Evolutionary conservation across 805 yeast species (phyloP), one percentile per base, ranked within the genome.

Genomic region (Yarrowia keelungensis): DNA sequence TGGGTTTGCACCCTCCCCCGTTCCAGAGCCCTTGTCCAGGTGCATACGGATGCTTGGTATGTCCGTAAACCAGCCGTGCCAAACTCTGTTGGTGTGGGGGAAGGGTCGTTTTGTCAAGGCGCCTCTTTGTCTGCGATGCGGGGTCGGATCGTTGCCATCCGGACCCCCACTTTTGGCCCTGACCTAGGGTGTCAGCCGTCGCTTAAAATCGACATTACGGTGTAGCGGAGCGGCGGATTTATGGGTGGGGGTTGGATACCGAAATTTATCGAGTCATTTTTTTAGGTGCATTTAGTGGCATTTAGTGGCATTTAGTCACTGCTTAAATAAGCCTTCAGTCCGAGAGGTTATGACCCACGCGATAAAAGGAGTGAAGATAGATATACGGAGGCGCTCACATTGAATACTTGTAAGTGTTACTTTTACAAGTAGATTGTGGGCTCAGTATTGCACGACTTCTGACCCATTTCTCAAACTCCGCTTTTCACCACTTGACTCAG

Each of bases 1-100:
- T 26, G 19, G 19, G 19, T 19, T 22, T 14, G 11, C 36, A 38
- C 47, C 38, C 9, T 19, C n/a, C 46, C 9, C 39, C 41, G 38
- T 22, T 56, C 32, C 15, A 5, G 2, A 8, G 8, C 7, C 65
- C 65, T 45, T 59, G 50, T 43, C 16, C 32, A 2, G 3, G 14
- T 32, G 51, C 65, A 32, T 45, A 26, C 19, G 12, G 32, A 36
- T 22, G 61, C 47, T 15, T 41, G 46, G 26, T 45, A 16, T 59
- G 42, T 45, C 65, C 65, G 65, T 45, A 39, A 16, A 45, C 51
- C 51, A 45, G 65, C 65, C 65, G 51, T 36, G 50, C 42, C 8
- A 59, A 59, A 59, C 65, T 45, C 51, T 59, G 41, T 59, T 59
- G 35, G 50, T 59, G 65, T 59, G 65, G 65, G 65, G 65, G 51